Evolutionary conservation across 805 yeast genomes (phyloP).

Genomic region (Barnettozyma botsteinii): DNA sequence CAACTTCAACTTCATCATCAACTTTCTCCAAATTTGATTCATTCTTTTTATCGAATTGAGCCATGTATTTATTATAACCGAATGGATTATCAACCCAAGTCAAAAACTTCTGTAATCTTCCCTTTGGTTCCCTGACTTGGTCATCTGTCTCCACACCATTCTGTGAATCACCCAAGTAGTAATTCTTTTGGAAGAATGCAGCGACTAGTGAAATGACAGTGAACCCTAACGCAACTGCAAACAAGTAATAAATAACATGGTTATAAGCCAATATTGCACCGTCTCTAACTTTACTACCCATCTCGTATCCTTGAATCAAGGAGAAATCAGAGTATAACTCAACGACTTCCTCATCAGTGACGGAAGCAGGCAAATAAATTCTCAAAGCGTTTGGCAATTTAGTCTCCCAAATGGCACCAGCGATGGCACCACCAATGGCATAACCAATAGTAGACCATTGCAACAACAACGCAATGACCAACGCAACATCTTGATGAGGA

Average conservation of each 20-base stretch:
- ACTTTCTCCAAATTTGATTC: too few relatives aligned
- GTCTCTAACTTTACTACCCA: slow-evolving; percentile 26
- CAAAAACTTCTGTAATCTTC: not conserved
- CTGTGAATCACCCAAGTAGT: slow-evolving; percentile 31
- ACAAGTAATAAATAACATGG: slow-evolving; percentile 26
- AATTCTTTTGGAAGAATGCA: slow-evolving; percentile 30
- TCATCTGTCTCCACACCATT: slow-evolving; percentile 29
- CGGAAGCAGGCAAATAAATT: slow-evolving; percentile 23
- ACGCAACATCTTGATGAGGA: slow-evolving; percentile 37
- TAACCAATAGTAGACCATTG: slow-evolving; percentile 33
- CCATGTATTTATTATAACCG: not conserved
- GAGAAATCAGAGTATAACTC: slow-evolving; percentile 22
- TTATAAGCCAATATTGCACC: slow-evolving; percentile 31
- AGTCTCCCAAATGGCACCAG: slow-evolving; percentile 34
- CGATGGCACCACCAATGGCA: slow-evolving; percentile 35
- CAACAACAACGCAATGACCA: slow-evolving; percentile 32
- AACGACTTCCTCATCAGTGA: slow-evolving; percentile 17
- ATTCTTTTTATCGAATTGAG: not conserved
- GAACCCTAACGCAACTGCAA: slow-evolving; percentile 27
- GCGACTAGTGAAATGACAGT: slow-evolving; percentile 26
- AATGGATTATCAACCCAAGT: slow-evolving; percentile 3
- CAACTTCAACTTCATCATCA: too few relatives aligned
- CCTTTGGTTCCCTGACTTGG: slow-evolving; percentile 6
- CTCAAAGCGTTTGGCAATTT: slow-evolving; percentile 28
- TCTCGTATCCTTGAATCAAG: slow-evolving; percentile 21